Evolutionary conservation across 1,139 yeast species (phyloP), one percentile per base, ranked within the genome.

Genomic region (Kodamaea derodonti): DNA sequence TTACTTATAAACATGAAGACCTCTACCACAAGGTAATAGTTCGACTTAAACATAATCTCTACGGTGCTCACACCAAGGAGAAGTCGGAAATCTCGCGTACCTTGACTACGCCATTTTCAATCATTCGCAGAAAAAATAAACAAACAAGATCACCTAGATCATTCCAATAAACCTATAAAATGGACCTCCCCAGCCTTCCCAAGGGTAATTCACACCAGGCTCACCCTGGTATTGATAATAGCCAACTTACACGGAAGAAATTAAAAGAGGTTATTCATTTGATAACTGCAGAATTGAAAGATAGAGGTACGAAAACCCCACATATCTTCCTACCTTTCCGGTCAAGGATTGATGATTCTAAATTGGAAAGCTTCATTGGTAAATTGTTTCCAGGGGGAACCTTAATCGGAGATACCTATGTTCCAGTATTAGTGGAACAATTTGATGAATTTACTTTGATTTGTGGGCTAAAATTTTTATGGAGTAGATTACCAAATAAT

Each of bases 401-500:
- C 34, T 58, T 78, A 12, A 17, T 34, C 4, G 67, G 68, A 14
- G 62, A 61, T 26, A 54, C 55, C 8, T 51, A 53, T 4, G 53
- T 75, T 20, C 49, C 54, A 16, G 52, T 58, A 24, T 58, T 70
- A 1, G 61, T 80, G 11, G 51, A 59, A 32, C 48, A 58, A 31
- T 71, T 80, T 3, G 84, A 81, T 46, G 84, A 76, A 41, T 78
- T 73, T 54, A 83, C 92, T 0, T 62, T 86, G 32, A 78, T 84
- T 32, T 77, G 88, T 39, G 80, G 80, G 3, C 63, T 87, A 40
- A 87, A 85, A 52, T 87, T 84, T 59, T 67, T 88, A 35, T 88
- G 97, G 97, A 76, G 92, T 42, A 64, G 97, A 43, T 60, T 88
- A 20, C 92, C 92, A 2, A 82, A 82, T 37, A 77, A 78, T 41